A percentile compares a stretch with the other conserved stretches of the same genome.
Evolutionary conservation across 2,329 filamentous ascomycete species (phyloP).

Genomic region (Fusarium austroafricanum): DNA sequence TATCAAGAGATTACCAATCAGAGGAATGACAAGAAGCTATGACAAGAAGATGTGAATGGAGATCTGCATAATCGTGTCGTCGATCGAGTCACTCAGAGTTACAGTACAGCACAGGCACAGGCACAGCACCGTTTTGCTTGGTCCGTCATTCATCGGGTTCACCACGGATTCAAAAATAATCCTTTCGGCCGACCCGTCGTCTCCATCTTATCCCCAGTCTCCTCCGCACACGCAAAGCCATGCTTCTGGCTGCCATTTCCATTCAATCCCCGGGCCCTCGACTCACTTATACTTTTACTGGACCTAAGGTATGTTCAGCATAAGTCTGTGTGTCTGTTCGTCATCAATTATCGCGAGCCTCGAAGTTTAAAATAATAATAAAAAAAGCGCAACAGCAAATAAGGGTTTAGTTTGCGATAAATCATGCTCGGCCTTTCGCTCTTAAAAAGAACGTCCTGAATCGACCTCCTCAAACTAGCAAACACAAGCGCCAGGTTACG

Average conservation of each 20-base stretch:
- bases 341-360: constrained; percentile 13
- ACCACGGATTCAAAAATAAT: constrained; percentile 27
- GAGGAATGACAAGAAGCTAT: constrained; percentile 8
- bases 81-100: constrained; percentile 10
- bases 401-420: constrained; percentile 8
- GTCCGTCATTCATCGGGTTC: constrained; percentile 18
- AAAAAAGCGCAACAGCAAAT: background rate
- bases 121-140: constrained; percentile 20
- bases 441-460: background rate
- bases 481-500: background rate
- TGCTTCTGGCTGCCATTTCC: constrained; percentile 35
- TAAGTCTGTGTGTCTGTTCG: background rate
- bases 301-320: constrained; percentile 12
- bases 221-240: constrained; percentile 26
- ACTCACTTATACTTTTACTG: constrained; percentile 1
- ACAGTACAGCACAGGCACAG: background rate
- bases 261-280: constrained; percentile 37
- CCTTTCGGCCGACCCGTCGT: constrained; percentile 37
- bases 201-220: constrained; percentile 37
- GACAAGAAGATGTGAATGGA: background rate
- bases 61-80: constrained; percentile 16
- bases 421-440: background rate
- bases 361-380: background rate
- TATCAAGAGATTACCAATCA: constrained; percentile 24
- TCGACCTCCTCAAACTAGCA: background rate